Conservation (phyloP, 495 filamentous ascomycete species). For the Xylaria sp. region DNA sequence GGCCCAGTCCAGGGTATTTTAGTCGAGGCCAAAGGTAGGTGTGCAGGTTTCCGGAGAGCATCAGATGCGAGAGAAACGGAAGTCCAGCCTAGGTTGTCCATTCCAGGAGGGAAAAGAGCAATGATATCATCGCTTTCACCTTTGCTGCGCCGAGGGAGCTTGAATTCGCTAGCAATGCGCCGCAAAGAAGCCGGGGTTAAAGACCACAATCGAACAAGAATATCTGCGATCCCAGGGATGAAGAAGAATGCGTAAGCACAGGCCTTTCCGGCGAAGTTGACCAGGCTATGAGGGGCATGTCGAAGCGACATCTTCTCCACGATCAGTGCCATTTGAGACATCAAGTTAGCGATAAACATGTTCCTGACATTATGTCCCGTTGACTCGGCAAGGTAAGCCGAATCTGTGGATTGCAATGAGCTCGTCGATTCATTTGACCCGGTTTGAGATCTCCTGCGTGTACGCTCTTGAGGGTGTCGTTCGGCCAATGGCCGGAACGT, state of each 20-base stretch:
- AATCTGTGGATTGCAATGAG: constrained; percentile 67
- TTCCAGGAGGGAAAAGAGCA: constrained; percentile 71
- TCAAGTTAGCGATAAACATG: constrained; percentile 84
- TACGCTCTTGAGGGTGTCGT: constrained; percentile 51
- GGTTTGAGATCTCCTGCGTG: constrained; percentile 44
- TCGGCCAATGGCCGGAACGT: constrained; percentile 66
- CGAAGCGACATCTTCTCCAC: constrained; percentile 91
- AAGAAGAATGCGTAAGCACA: constrained; percentile 97
- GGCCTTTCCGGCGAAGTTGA: constrained; percentile 92
- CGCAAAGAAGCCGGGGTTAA: constrained; percentile 69
- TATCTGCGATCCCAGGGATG: constrained; percentile 86
- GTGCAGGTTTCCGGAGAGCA: constrained; percentile 71
- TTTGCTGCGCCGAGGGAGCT: constrained; percentile 55
- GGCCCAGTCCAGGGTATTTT: constrained; percentile 85
- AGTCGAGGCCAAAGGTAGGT: constrained; percentile 70
- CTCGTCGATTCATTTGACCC: constrained; percentile 59
- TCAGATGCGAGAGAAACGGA: constrained; percentile 67
- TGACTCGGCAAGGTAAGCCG: constrained; percentile 85
- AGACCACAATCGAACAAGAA: constrained; percentile 84
- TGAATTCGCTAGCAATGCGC: constrained; percentile 71
- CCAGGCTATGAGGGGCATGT: constrained; percentile 88
- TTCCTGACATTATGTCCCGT: constrained; percentile 94
- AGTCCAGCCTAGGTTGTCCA: constrained; percentile 75
- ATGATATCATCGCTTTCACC: constrained; percentile 66
- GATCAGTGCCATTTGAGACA: constrained; percentile 86